Base-by-base conservation (phyloP, 2,329 filamentous ascomycete species). In the Cryphonectria naterciae region DNA sequence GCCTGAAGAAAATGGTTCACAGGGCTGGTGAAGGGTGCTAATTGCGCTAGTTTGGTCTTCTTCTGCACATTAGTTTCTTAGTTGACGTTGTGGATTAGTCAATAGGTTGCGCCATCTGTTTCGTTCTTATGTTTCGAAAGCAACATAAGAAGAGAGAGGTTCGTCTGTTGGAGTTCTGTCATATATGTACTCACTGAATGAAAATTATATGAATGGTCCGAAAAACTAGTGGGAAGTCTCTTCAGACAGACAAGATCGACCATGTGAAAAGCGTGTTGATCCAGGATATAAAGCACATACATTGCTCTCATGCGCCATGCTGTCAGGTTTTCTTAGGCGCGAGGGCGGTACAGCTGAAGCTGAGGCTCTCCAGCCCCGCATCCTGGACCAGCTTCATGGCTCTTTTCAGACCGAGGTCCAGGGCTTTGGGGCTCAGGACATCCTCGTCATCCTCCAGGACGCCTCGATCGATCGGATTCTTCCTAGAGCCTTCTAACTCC, bases 401-500 rank as follows among this genome's bases (percentile, higher is more conserved):
- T 69, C 80, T 79, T 74, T 78, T 81, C 25, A 87, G 74, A 1
- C 84, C 92, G 68, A 91, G 80, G 28, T 91, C 85, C 70, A 95
- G 80, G n/a, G 92, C 93, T 76, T 83, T 86, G 70, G 91, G 86
- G 77, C 91, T 92, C 73, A 92, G 77, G 68, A 91, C 85, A 79
- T 92, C 89, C 70, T 91, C 89, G 4, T 84, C 86, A 1, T 84
- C 84, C 1, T 71, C 80, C 70, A 92, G 78, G 19, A 74, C 68
- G 0, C 90, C 90, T 19, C 93, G 84, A 74, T 93, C 88, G 62
- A 95, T 81, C 0, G 93, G 93, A 0, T 93, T 93, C 75, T 91
- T 92, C 65, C 92, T 85, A 32, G 86, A 80, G 0, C 94, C 94
- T 80, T 97, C 93, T 76, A 97, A 80, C 82, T 97, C 94, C 89